Conservation (phyloP, 257 asterid species). For the Nicotiana tomentosiformis region DNA sequence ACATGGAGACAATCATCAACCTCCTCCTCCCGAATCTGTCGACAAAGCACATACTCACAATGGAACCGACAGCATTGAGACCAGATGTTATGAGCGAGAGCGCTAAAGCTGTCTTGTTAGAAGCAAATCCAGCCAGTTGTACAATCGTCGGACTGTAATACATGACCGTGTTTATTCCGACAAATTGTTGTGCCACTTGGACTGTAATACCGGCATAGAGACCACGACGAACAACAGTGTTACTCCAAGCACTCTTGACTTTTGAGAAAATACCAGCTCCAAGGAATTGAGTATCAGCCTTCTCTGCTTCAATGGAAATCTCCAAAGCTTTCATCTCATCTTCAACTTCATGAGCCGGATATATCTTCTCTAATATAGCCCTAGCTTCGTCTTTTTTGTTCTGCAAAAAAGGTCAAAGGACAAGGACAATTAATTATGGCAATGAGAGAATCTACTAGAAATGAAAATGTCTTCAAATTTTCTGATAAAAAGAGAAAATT, state of each 20-base stretch:
- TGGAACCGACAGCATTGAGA: conserved; percentile 59
- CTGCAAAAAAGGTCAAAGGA: conserved; percentile 12
- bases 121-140: conserved; percentile 73
- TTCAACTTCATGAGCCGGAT: conserved; percentile 63
- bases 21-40: conserved; percentile 66
- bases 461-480: not conserved
- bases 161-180: conserved; percentile 86
- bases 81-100: conserved; percentile 77
- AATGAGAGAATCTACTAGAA: not conserved
- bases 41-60: conserved; percentile 57
- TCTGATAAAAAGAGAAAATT: not conserved
- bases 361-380: conserved; percentile 58
- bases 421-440: not conserved
- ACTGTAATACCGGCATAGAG: conserved; percentile 72
- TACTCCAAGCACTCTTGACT: conserved; percentile 40
- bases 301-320: conserved; percentile 56
- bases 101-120: conserved; percentile 66
- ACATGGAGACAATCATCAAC: conserved; percentile 63
- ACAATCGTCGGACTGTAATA: conserved; percentile 84
- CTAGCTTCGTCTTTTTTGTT: conserved; percentile 60
- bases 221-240: conserved; percentile 60
- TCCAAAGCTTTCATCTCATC: conserved; percentile 57
- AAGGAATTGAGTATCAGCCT: conserved; percentile 30
- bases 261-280: conserved; percentile 29
- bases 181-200: conserved; percentile 82